Percentiles rank a stretch among this genome's conserved stretches.
Conservation (phyloP, 306 rosid genomes). For the Pyrus bretschneideri region DNA sequence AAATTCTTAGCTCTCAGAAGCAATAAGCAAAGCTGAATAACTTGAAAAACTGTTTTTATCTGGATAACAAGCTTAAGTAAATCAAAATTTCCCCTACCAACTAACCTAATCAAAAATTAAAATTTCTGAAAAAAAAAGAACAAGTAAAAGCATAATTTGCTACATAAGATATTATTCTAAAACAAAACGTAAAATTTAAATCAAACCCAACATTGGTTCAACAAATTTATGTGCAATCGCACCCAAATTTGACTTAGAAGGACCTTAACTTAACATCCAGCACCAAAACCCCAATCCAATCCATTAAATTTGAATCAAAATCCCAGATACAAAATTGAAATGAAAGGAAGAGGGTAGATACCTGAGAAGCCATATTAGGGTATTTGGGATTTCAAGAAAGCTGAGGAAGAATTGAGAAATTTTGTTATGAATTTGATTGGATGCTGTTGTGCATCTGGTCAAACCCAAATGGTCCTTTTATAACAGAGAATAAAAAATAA, state of each 20-base stretch:
- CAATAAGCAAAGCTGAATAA: not conserved
- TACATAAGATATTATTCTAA: not conserved
- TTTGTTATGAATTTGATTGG: not conserved
- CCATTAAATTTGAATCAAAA: not conserved
- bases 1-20: not conserved
- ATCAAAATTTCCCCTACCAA: no score
- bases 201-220: not conserved
- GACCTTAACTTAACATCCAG: not conserved
- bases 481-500: not conserved
- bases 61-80: not conserved
- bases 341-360: not conserved
- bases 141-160: not conserved
- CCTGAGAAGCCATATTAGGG: slow-evolving; percentile 10
- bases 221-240: not conserved
- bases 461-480: not conserved
- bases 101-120: no score
- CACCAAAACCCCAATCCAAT: not conserved
- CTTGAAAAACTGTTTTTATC: not conserved
- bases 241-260: not conserved
- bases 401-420: not conserved
- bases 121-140: not conserved
- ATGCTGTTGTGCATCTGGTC: not conserved
- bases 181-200: not conserved
- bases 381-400: not conserved
- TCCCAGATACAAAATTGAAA: not conserved